Base-by-base conservation (phyloP, 306 rosid genomes). In the Begonia loranthoides region DNA sequence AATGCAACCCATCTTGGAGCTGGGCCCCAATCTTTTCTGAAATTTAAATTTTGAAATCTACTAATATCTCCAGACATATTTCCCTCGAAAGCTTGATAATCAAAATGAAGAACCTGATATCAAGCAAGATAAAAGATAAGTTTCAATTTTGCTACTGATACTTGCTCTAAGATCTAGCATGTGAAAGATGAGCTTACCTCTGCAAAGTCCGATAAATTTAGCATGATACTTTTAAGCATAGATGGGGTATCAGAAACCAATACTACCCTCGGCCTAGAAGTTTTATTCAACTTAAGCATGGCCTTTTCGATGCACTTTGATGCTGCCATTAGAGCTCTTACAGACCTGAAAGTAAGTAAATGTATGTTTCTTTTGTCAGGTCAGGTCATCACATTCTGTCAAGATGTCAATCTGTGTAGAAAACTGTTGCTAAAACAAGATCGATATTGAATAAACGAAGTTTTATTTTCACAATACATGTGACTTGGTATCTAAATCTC, bases 1-100 rank as follows among this genome's bases (percentile, higher is more conserved):
- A 89, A 89, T 41, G 95, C 97, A 67, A 89, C 97, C 97, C 95
- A 85, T 72, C 97, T 80, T 24, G 97, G 97, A 14, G 97, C 89
- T 1, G 97, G 93, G 43, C 97, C 95, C 95, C 97, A 89, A 55
- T 89, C 97, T 76, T 74, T 89, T 72, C 97, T 85, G 67, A 89
- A 89, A 13, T 79, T 83, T 21, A 52, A 73, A 66, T 67, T 81
- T 52, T 58, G 78, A 47, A 67, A 72, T 46, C 66, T 69, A 44
- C 80, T 59, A 36, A 49, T 13, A 10, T 52, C 56, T n/a, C 40
- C 38, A 56, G 84, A 70, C 39, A 82, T 73, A 58, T 72, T 79
- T 73, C 97, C 97, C 68, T 59, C 61, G 73, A 79, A 89, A 34
- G 65, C 71, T 59, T 78, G 81, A 65, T 82, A 85, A 69, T 89